Conservation (phyloP, 495 filamentous ascomycete genomes). For the Penicillium nucicola region DNA sequence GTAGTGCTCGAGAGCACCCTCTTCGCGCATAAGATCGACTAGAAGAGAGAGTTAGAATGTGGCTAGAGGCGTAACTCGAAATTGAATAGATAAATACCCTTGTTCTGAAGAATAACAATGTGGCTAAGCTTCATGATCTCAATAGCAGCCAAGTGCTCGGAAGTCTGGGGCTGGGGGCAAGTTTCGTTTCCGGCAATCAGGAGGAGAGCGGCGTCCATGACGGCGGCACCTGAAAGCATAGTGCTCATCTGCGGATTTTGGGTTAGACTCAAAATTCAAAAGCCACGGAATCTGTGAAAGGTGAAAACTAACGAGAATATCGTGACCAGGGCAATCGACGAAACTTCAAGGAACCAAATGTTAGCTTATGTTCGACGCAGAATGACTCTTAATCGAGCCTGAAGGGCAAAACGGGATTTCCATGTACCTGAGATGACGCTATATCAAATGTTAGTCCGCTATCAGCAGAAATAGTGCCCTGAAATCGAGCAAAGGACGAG, state of each 20-base stretch:
- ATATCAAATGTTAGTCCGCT: constrained; percentile 1
- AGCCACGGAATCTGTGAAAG: neutral
- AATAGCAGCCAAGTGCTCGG: constrained; percentile 96
- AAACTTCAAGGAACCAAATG: constrained; percentile 41
- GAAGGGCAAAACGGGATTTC: neutral
- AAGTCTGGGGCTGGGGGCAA: constrained; percentile 98
- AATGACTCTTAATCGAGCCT: neutral
- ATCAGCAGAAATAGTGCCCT: neutral
- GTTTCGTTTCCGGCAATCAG: constrained; percentile 98
- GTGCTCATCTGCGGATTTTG: constrained; percentile 70
- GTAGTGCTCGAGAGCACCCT: constrained; percentile 86
- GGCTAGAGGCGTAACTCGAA: too few relatives aligned
- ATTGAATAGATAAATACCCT: constrained; percentile 33
- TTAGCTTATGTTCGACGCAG: neutral
- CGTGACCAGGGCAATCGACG: constrained; percentile 98
- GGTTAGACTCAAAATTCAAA: constrained; percentile 4
- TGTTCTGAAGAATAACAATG: constrained; percentile 99
- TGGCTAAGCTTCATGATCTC: constrained; percentile 99
- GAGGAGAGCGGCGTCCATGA: constrained; percentile 97
- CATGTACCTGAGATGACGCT: constrained; percentile 35
- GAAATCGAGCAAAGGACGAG: constrained; percentile 40
- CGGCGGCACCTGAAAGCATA: constrained; percentile 97
- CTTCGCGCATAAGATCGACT: constrained; percentile 94
- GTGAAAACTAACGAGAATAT: constrained; percentile 66
- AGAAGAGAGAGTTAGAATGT: neutral